Base-by-base conservation (phyloP, 352 stramenopile genomes). In the Phytophthora cactorum region DNA sequence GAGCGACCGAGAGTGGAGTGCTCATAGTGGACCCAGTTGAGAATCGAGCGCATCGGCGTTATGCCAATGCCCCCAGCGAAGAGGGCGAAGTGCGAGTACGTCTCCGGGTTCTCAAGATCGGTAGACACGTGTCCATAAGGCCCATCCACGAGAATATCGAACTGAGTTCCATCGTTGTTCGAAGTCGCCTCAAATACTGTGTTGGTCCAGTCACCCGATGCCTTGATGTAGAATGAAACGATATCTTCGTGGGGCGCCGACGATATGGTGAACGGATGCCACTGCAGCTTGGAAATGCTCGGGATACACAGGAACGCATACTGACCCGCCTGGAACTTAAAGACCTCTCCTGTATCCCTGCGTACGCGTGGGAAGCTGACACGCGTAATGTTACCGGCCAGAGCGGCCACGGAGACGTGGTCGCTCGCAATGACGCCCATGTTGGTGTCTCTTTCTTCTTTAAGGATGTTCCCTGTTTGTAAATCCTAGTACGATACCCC, bases 201-300 rank as follows among this genome's bases (percentile, higher is more conserved):
- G 1, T 53, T 52, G 11, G 84, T 91, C 84, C 82, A 91, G 52
- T 92, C 77, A 2, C 82, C 84, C 0, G 63, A 14, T 1, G 62
- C 49, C 34, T 77, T 81, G 55, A 92, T 81, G 56, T 89, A 75
- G 53, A 94, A 76, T 0, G 62, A 73, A 1, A 89, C 70, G 45
- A 77, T 65, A 38, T 74, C 36, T 77, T 95, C 81, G 28, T 77
- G 60, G 0, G 86, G 84, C 0, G 81, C 73, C 22, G 79, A 91
- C 6, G 83, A 90, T 29, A 97, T 84, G 2, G 82, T 90, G 70
- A 96, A 96, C 17, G 89, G 90, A 66, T 97, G 90, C 88, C 90
- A 97, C 68, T 96, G 65, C 1, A 85, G 36, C 10, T 52, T n/a
- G 17, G 73, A 85, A 44, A 97, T 63, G 6, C 46, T 39, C 2